These are phyloP conservation scores for Coix lacrymajobi DNA, from an alignment of 176 grass and related monocot genomes.

Conservation along the genomic window DNA sequence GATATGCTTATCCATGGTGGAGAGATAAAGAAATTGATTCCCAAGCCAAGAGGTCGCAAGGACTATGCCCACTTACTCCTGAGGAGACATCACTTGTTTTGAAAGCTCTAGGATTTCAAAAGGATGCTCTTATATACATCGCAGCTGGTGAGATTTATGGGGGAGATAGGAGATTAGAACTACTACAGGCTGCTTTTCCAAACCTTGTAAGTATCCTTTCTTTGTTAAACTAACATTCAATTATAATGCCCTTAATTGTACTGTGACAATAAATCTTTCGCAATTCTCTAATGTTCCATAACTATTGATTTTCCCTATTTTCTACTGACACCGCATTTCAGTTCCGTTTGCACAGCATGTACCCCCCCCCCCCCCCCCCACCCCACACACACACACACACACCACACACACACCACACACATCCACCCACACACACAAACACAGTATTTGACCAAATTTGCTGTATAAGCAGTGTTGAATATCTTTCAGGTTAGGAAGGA, in stretches of 20 bases:
- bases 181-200: constrained; percentile 63
- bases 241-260: neutral
- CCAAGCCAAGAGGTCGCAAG: constrained; percentile 70
- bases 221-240: neutral
- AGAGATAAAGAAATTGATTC: constrained; percentile 96
- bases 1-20: constrained; percentile 98
- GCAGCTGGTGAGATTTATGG: constrained; percentile 89
- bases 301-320: neutral
- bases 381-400: too few species aligned
- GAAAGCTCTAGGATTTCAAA: constrained; percentile 71
- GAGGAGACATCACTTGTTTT: constrained; percentile 77
- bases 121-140: constrained; percentile 72
- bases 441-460: neutral
- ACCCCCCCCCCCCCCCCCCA: neutral
- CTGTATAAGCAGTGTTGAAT: constrained; percentile 18
- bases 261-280: neutral
- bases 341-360: neutral
- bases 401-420: too few species aligned
- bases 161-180: constrained; percentile 64
- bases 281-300: constrained; percentile 7
- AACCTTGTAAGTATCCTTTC: constrained; percentile 49
- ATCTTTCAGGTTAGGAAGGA: constrained; percentile 87
- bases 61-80: constrained; percentile 88
- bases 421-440: too few species aligned
- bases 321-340: neutral